A percentile compares a stretch with the other conserved stretches of the same genome.
Conservation (phyloP, 371 early-diverging fungal genomes). For the Mortierella sp. region DNA sequence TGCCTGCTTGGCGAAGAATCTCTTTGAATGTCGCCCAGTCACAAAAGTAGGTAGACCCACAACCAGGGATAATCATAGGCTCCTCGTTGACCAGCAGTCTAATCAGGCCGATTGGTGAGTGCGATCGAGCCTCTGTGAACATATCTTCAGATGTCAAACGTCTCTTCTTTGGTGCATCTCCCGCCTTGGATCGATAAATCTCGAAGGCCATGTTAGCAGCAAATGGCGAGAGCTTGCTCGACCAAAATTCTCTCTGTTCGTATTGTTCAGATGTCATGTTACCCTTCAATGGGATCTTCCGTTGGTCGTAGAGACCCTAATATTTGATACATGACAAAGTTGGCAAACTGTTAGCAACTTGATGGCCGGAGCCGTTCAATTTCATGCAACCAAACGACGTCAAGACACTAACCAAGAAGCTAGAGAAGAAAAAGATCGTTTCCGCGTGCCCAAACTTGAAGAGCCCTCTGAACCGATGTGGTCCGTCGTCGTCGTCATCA, state of each 20-base stretch:
- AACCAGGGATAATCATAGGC: slow-evolving; percentile 32
- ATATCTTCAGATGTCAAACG: not conserved
- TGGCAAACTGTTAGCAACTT: no score
- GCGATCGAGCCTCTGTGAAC: not conserved
- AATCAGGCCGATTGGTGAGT: slow-evolving; percentile 13
- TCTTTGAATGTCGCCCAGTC: slow-evolving; percentile 26
- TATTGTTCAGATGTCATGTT: slow-evolving; percentile 33
- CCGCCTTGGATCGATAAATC: slow-evolving; percentile 22
- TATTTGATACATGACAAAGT: no score
- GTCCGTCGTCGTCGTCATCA: slow-evolving; percentile 21
- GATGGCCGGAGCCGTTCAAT: no score
- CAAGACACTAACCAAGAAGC: slow-evolving; percentile 26
- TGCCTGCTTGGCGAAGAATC: slow-evolving; percentile 13
- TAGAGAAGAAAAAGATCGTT: slow-evolving; percentile 42
- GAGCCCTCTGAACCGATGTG: slow-evolving; percentile 5
- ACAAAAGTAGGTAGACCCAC: slow-evolving; percentile 29
- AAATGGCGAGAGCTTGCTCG: slow-evolving; percentile 29
- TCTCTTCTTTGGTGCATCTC: not conserved
- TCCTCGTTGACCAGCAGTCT: slow-evolving; percentile 39
- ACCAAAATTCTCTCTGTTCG: slow-evolving; percentile 17
- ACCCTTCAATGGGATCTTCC: slow-evolving; percentile 5
- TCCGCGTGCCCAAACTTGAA: slow-evolving; percentile 53
- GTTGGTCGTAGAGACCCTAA: slow-evolving; percentile 26
- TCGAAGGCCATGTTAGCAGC: slow-evolving; percentile 40
- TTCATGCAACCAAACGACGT: not conserved